phyloP scores from a whole-genome alignment of 2,329 filamentous ascomycete genomes.

The Aspergillus tamarii region DNA sequence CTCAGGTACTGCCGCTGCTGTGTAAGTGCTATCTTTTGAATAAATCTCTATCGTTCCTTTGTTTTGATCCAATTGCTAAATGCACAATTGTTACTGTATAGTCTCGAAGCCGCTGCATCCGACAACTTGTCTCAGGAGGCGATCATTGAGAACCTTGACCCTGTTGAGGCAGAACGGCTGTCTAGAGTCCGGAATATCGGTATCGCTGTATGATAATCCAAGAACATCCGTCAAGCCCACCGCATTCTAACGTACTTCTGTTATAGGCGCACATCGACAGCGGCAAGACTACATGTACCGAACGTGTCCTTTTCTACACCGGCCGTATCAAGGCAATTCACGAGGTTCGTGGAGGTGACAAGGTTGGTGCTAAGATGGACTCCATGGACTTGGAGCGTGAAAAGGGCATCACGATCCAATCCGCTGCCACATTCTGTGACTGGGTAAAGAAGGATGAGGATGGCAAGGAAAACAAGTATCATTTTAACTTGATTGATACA shows the following conservation, averaged over 20 bases:
- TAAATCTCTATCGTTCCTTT: background rate
- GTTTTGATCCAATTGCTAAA: slow-evolving; percentile 11
- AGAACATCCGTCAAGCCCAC: too few relatives aligned
- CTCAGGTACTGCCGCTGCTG: slow-evolving; percentile 47
- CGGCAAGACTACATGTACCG: slow-evolving; percentile 94
- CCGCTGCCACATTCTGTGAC: slow-evolving; percentile 95
- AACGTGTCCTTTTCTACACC: slow-evolving; percentile 97
- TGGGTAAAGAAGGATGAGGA: slow-evolving; percentile 82
- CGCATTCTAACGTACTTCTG: background rate
- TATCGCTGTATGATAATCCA: slow-evolving; percentile 72
- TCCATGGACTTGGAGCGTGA: slow-evolving; percentile 98
- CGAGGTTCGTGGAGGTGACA: slow-evolving; percentile 87
- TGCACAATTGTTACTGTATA: slow-evolving; percentile 28
- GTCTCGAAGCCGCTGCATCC: slow-evolving; percentile 60
- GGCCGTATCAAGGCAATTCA: slow-evolving; percentile 96
- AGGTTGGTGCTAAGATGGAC: slow-evolving; percentile 98
- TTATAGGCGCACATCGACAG: slow-evolving; percentile 91
- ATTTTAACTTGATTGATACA: slow-evolving; percentile 98
- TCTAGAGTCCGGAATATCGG: slow-evolving; percentile 92
- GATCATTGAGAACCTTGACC: slow-evolving; percentile 78
- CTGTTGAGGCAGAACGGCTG: slow-evolving; percentile 76
- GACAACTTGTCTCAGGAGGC: slow-evolving; percentile 62
- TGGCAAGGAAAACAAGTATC: slow-evolving; percentile 85
- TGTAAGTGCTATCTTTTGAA: slow-evolving; percentile 37
- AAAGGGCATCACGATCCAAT: slow-evolving; percentile 99